Conservation (phyloP, 2,329 filamentous ascomycete genomes). For the Alternaria brassicae region DNA sequence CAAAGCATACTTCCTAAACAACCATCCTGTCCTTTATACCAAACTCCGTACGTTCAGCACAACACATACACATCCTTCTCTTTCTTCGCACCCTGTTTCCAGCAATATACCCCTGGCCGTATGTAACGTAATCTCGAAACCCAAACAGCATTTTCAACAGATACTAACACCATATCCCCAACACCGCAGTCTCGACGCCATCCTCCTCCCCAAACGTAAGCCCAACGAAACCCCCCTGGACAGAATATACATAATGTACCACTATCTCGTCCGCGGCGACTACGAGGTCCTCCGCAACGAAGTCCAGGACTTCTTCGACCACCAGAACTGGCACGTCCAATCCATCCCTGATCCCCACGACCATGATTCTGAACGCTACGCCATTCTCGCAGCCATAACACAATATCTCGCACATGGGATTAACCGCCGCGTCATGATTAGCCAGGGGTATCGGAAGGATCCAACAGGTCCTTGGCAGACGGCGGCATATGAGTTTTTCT, state of each 20-base stretch:
- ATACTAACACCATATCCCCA: background rate
- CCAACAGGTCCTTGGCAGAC: background rate
- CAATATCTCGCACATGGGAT: background rate
- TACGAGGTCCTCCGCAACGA: conserved; percentile 1
- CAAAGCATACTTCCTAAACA: conserved; percentile 1
- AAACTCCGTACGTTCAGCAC: conserved; percentile 3
- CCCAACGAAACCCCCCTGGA: background rate
- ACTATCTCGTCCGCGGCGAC: conserved; percentile 1
- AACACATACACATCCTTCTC: background rate
- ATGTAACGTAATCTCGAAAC: background rate
- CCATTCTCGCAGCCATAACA: background rate
- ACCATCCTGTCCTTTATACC: background rate
- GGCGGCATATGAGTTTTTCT: background rate
- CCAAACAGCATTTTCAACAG: background rate
- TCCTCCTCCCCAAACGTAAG: background rate
- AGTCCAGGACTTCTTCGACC: conserved; percentile 5
- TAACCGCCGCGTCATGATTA: background rate
- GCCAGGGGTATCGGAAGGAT: background rate
- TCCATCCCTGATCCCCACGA: background rate
- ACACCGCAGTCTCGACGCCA: background rate
- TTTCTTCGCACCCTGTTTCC: background rate
- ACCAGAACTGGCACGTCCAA: background rate
- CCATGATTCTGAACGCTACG: background rate
- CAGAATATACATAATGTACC: conserved; percentile 5
- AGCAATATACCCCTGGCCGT: conserved; percentile 3